Evolutionary conservation across 2,329 filamentous ascomycete genomes (phyloP), one percentile per base, ranked within the genome.

Genomic region (Colletotrichum abscissum): DNA sequence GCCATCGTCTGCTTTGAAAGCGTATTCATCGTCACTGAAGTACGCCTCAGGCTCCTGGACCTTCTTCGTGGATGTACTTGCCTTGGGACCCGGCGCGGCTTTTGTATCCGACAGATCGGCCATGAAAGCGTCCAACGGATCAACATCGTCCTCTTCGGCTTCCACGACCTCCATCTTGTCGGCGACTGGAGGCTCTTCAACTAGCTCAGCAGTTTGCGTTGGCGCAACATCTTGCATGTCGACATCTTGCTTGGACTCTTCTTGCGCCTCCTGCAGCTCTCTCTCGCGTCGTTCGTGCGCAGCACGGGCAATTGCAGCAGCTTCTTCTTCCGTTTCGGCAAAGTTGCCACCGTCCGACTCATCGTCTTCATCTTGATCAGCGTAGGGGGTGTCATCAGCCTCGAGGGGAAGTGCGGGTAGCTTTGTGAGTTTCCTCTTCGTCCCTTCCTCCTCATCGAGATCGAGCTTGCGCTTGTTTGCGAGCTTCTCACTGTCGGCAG

Each of bases 111-210:
- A 87, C 19, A 91, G 86, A 74, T 89, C 90, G 65, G 92, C 93
- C 97, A 99, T 99, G 85, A 97, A 99, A n/a, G 95, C 96, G 84
- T 99, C 97, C 49, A 99, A 86, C 8, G 97, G 95, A 81, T 99
- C 97, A 46, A 97, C 84, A 58, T 95, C 94, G 38, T 84, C 83
- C 69, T 83, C 81, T 49, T 49, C 42, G 8, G 42, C 42, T 67
- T 80, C 84, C 76, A 91, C 90, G 72, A 90, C 83, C 33, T 91
- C 87, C 89, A 92, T 92, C 79, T 64, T 67, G 42, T 88, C 87
- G 63, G 73, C 42, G 42, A 49, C 77, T 57, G 77, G 71, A 9
- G 70, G 22, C 75, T 79, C 42, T 69, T 76, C 77, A 22, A 77
- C 75, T 16, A 69, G 67, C 9, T 76, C 77, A 57, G 82, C 80